Conservation (phyloP, 768 basidiomycete genomes). For the Calocybe indica region DNA sequence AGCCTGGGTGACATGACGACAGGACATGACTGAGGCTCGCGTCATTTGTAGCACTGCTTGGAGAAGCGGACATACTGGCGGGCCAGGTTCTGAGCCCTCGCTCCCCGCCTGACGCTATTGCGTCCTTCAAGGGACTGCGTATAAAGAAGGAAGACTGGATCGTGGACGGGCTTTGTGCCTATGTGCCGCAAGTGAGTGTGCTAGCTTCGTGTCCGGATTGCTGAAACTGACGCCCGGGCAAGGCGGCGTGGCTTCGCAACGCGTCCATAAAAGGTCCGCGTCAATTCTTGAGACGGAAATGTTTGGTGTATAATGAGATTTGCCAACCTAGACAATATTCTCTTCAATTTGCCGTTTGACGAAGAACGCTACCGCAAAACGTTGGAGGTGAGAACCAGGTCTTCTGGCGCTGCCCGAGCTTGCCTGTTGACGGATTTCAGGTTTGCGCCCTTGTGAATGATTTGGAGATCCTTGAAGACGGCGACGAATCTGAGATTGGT, state of each 20-base stretch:
- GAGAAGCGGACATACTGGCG: slow-evolving; percentile 79
- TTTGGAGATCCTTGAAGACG: slow-evolving; percentile 79
- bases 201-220: slow-evolving; percentile 25
- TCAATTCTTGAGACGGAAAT: background rate
- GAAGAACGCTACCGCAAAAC: slow-evolving; percentile 73
- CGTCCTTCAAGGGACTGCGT: slow-evolving; percentile 41
- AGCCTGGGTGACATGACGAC: background rate
- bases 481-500: slow-evolving; percentile 83
- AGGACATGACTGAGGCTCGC: slow-evolving; percentile 6
- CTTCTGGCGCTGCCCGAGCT: background rate
- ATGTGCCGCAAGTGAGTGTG: slow-evolving; percentile 66
- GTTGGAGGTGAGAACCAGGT: slow-evolving; percentile 56
- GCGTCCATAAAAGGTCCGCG: slow-evolving; percentile 49
- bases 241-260: slow-evolving; percentile 68
- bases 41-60: slow-evolving; percentile 56
- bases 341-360: slow-evolving; percentile 67
- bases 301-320: slow-evolving; percentile 6
- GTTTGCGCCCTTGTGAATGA: slow-evolving; percentile 68
- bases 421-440: slow-evolving; percentile 14
- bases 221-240: background rate
- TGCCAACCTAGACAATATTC: slow-evolving; percentile 41
- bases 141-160: slow-evolving; percentile 64
- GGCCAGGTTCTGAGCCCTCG: slow-evolving; percentile 82
- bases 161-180: slow-evolving; percentile 73
- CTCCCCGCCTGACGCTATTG: slow-evolving; percentile 76